A percentile compares a stretch with the other conserved stretches of the same genome.
Conservation (phyloP, 1,284 basidiomycete genomes). For the Ganoderma sinense region DNA sequence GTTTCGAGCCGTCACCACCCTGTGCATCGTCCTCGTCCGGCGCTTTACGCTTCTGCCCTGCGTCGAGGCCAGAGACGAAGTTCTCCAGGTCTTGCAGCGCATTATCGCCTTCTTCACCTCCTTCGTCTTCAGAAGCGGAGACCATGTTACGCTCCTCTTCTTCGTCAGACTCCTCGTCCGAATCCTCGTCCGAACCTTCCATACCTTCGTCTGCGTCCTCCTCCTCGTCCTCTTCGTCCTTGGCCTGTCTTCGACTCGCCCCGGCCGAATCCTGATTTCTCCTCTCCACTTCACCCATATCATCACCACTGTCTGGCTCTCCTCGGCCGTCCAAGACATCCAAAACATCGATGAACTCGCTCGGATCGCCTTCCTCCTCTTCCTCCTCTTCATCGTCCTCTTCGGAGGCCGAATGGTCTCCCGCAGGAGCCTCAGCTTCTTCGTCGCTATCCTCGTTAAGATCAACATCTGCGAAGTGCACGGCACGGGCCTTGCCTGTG, state of each 20-base stretch:
- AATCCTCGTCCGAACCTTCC: slow-evolving; percentile 46
- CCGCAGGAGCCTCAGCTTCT: slow-evolving; percentile 44
- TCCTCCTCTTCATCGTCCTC: slow-evolving; percentile 53
- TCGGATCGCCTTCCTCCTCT: slow-evolving; percentile 60
- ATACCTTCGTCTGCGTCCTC: slow-evolving; percentile 39
- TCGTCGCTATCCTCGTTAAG: slow-evolving; percentile 67
- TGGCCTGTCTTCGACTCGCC: slow-evolving; percentile 31
- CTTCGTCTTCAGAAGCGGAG: slow-evolving; percentile 66
- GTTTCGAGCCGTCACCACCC: slow-evolving; percentile 37
- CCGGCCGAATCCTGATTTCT: slow-evolving; percentile 12
- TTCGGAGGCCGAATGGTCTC: slow-evolving; percentile 34
- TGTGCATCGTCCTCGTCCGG: slow-evolving; percentile 43
- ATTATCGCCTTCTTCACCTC: slow-evolving; percentile 57
- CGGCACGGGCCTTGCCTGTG: slow-evolving; percentile 33
- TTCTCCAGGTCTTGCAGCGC: slow-evolving; percentile 74
- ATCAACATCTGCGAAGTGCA: slow-evolving; percentile 64
- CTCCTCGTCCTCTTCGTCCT: slow-evolving; percentile 11
- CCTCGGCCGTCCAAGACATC: slow-evolving; percentile 74
- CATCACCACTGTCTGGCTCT: slow-evolving; percentile 49
- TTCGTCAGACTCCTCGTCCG: slow-evolving; percentile 45
- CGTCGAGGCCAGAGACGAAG: slow-evolving; percentile 77
- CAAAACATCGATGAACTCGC: slow-evolving; percentile 71
- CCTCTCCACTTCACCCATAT: slow-evolving; percentile 20
- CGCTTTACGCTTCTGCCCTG: slow-evolving; percentile 78
- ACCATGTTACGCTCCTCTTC: slow-evolving; percentile 51